phyloP scores from a whole-genome alignment of 768 basidiomycete genomes.

The Exidia glandulosa region DNA sequence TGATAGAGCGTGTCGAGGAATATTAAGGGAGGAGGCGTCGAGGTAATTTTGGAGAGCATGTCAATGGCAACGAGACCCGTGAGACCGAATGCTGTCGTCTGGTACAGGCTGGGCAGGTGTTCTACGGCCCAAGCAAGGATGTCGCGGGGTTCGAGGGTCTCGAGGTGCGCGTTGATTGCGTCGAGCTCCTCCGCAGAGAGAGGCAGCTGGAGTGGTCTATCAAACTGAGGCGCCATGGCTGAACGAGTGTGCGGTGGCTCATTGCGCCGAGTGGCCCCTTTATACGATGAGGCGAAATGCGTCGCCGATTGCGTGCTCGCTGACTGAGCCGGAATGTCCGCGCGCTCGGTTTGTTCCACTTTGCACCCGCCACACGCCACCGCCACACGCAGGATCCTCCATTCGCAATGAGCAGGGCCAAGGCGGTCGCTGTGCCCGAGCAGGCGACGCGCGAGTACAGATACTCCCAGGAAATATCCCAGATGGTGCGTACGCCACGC shows the following conservation, averaged over 20 bases:
- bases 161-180: constrained; percentile 65
- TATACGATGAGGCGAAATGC: neutral
- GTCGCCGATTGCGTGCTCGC: neutral
- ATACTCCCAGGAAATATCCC: constrained; percentile 84
- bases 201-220: constrained; percentile 35
- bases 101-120: constrained; percentile 69
- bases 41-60: constrained; percentile 80
- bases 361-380: neutral
- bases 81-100: constrained; percentile 95
- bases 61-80: constrained; percentile 90
- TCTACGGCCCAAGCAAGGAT: constrained; percentile 80
- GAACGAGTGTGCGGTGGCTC: neutral
- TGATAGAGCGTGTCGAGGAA: constrained; percentile 97
- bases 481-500: constrained; percentile 52
- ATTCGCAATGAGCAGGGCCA: neutral
- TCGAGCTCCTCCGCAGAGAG: constrained; percentile 47
- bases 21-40: constrained; percentile 67
- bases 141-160: constrained; percentile 61
- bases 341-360: no score
- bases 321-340: neutral
- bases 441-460: constrained; percentile 53
- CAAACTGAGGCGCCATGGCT: neutral
- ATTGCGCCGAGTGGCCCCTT: neutral
- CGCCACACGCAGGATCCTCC: neutral
- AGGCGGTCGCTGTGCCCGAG: neutral